Evolutionary conservation across 345 rosid genomes (phyloP), one percentile per base, ranked within the genome.

Genomic region (Salix brachista): DNA sequence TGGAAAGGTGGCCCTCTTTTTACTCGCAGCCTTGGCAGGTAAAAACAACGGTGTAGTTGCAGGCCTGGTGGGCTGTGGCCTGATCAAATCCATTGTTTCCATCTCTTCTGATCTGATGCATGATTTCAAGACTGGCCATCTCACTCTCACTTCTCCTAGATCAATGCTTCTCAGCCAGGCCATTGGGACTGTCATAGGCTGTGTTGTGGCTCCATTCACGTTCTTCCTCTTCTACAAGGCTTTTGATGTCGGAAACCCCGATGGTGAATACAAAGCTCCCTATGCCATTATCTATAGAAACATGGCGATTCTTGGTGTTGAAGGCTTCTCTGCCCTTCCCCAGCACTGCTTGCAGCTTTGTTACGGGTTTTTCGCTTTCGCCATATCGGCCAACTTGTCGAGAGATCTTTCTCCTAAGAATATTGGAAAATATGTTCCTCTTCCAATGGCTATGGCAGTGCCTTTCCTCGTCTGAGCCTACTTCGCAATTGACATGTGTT

Each of bases 361-460:
- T 58, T 92, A 88, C 25, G 92, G 95, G 18, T 96, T 96, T 83
- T 96, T 96, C 16, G 84, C 86, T 21, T 94, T 94, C 54, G 94
- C 98, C 1, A 80, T 91, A n/a, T 80, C n/a, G 8, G 88, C 90
- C 54, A 92, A 94, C 81, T 46, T 96, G 72, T 30, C 79, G 37
- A 89, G 92, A 82, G 98, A 94, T 77, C 37, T 82, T 8, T 72
- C 85, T 4, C 95, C 98, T 0, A 67, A 70, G 42, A 80, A 56
- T 26, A 75, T 89, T 0, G 88, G 93, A 66, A 91, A 91, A 76
- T 96, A 91, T 87, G 69, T 91, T 30, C 99, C 98, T 6, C 93
- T 96, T 6, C 99, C 97, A 7, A 96, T 96, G 97, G 99, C 95
- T 1, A 96, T 96, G 97, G 99, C 98, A 0, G 95, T 92, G 39